phyloP scores from a whole-genome alignment of 1,284 basidiomycete genomes.

The Mycosarcoma mackinlayi region DNA sequence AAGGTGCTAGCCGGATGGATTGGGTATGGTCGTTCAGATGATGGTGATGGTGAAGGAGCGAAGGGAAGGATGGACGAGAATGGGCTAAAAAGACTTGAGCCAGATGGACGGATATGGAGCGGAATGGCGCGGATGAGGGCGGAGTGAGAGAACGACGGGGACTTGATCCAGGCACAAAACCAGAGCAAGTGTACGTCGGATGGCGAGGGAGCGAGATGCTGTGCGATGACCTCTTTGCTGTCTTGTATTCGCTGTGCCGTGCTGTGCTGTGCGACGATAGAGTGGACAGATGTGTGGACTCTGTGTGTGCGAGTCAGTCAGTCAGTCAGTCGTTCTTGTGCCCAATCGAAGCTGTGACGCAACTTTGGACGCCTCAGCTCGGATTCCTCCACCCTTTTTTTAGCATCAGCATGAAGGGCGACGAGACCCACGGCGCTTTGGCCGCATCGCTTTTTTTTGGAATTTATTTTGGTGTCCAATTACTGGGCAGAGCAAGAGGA shows the following conservation, averaged over 20 bases:
- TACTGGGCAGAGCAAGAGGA: not conserved
- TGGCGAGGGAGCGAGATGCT: not conserved
- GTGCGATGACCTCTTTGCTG: constrained; percentile 2
- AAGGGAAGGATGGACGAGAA: not conserved
- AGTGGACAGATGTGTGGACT: no score
- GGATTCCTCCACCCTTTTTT: constrained; percentile 11
- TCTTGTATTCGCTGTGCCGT: no score
- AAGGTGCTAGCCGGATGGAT: constrained; percentile 13
- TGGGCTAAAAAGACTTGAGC: not conserved
- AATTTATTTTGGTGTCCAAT: not conserved
- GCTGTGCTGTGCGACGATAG: no score
- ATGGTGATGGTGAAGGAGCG: constrained; percentile 30
- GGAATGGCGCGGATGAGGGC: not conserved
- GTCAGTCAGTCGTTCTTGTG: no score
- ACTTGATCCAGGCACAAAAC: no score
- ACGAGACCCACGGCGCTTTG: constrained; percentile 7
- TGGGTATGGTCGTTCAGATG: constrained; percentile 23
- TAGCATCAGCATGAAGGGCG: no score
- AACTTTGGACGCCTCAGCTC: not conserved
- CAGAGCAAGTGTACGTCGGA: not conserved
- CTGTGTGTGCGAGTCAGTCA: no score
- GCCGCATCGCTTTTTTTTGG: constrained; percentile 5
- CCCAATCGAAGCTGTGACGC: constrained; percentile 25
- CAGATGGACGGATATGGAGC: not conserved
- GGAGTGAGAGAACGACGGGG: not conserved